Evolutionary conservation across 1,284 basidiomycete genomes (phyloP).

Genomic region (Boletus smithii): DNA sequence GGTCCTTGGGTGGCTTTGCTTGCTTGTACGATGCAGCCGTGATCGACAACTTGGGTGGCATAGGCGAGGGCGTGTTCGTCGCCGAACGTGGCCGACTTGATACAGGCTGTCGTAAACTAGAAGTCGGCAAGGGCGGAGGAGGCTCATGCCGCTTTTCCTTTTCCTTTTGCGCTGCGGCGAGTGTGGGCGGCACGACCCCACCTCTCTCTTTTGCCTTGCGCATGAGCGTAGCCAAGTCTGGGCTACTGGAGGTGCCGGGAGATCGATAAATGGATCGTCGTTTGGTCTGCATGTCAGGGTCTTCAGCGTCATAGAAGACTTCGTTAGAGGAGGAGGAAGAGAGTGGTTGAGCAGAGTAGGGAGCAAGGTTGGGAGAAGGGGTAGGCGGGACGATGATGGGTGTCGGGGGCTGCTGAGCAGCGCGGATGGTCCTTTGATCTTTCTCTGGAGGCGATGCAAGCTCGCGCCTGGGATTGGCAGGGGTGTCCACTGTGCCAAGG

Average conservation of each 20-base stretch:
- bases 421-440: constrained; percentile 38
- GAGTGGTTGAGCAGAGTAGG: constrained; percentile 35
- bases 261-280: constrained; percentile 82
- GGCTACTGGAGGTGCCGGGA: constrained; percentile 83
- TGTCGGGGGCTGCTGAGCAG: constrained; percentile 41
- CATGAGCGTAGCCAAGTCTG: constrained; percentile 81
- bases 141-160: constrained; percentile 41
- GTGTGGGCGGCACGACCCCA: constrained; percentile 37
- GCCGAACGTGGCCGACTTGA: constrained; percentile 36
- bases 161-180: constrained; percentile 36
- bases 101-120: constrained; percentile 10
- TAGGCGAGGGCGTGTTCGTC: constrained; percentile 30
- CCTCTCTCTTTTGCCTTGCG: constrained; percentile 74
- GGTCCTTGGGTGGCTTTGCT: constrained; percentile 28
- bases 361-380: constrained; percentile 41
- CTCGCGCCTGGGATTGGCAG: constrained; percentile 18
- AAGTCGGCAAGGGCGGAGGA: constrained; percentile 46
- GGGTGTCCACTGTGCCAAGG: constrained; percentile 51
- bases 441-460: constrained; percentile 17
- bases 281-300: constrained; percentile 63
- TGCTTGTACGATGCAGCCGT: constrained; percentile 25
- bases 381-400: constrained; percentile 59
- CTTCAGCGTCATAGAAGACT: constrained; percentile 61
- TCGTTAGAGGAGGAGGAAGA: constrained; percentile 49
- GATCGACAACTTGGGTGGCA: constrained; percentile 32